Percentiles rank a stretch among this genome's conserved stretches.
phyloP scores from a whole-genome alignment of 208 protist species.

The Leishmania aethiopica region DNA sequence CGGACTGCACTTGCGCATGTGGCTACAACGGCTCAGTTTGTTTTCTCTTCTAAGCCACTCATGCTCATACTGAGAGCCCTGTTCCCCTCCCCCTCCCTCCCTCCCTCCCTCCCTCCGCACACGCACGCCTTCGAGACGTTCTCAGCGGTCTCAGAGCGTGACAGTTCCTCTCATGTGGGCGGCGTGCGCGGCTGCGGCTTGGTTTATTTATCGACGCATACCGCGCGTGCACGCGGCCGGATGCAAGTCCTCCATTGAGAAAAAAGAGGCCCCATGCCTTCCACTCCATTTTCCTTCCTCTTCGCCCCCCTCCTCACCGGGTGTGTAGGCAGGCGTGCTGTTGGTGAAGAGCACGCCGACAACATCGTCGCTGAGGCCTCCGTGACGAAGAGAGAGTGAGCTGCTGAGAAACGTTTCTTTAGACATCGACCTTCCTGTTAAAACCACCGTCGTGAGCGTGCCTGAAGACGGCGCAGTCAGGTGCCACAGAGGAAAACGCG shows the following conservation, averaged over 20 bases:
- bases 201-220: neutral
- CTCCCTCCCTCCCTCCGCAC: too few species aligned
- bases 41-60: neutral
- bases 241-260: neutral
- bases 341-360: neutral
- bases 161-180: neutral
- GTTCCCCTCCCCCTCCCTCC: neutral
- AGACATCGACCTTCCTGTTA: neutral
- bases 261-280: neutral
- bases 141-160: neutral
- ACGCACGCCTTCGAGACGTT: neutral
- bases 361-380: neutral
- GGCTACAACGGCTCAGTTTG: neutral
- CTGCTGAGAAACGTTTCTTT: neutral
- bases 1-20: neutral
- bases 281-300: neutral
- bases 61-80: neutral
- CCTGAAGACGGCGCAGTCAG: neutral
- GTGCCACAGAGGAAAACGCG: neutral
- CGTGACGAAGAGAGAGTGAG: neutral
- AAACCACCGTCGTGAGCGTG: neutral
- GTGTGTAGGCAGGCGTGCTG: neutral
- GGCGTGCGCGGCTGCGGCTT: neutral
- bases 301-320: neutral
- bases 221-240: neutral